Evolutionary conservation across 2,329 filamentous ascomycete genomes (phyloP).

Genomic region (Fusarium bulbicola): DNA sequence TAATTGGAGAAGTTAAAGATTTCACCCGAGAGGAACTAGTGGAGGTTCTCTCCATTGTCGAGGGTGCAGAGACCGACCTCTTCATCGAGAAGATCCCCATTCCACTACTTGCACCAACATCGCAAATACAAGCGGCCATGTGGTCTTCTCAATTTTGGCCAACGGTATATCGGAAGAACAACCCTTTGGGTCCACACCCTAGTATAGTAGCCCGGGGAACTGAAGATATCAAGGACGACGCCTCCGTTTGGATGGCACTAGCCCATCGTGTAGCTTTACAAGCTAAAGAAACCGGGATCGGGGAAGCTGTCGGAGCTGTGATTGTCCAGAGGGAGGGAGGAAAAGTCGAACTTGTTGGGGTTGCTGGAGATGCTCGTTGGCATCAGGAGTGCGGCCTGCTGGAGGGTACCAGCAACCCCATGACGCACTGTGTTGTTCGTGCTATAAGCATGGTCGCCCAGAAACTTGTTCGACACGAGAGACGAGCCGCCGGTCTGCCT

Average conservation of each 20-base stretch:
- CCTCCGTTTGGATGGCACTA: slow-evolving; percentile 72
- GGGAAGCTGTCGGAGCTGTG: slow-evolving; percentile 77
- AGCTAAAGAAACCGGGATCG: slow-evolving; percentile 65
- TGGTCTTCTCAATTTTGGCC: slow-evolving; percentile 86
- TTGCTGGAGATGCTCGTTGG: slow-evolving; percentile 82
- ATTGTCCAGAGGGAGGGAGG: slow-evolving; percentile 71
- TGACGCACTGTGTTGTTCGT: slow-evolving; percentile 80
- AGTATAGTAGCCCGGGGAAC: slow-evolving; percentile 76
- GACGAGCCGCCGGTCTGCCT: slow-evolving; percentile 50
- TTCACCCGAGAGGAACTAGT: slow-evolving; percentile 64
- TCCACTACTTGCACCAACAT: slow-evolving; percentile 78
- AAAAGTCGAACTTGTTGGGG: slow-evolving; percentile 69
- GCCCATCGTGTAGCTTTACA: slow-evolving; percentile 71
- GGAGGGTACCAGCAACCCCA: slow-evolving; percentile 70
- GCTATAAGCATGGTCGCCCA: slow-evolving; percentile 85
- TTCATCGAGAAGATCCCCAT: slow-evolving; percentile 73
- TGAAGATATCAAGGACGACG: slow-evolving; percentile 71
- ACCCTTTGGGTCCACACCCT: slow-evolving; percentile 85
- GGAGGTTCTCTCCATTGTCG: slow-evolving; percentile 56
- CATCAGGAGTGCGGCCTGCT: slow-evolving; percentile 59
- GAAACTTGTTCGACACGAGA: slow-evolving; percentile 67
- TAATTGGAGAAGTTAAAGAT: slow-evolving; percentile 61
- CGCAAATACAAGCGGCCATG: slow-evolving; percentile 75
- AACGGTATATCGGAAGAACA: slow-evolving; percentile 85
- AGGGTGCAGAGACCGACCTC: slow-evolving; percentile 61